Evolutionary conservation across 2,329 filamentous ascomycete genomes (phyloP).

Genomic region (Cladosporium velox): DNA sequence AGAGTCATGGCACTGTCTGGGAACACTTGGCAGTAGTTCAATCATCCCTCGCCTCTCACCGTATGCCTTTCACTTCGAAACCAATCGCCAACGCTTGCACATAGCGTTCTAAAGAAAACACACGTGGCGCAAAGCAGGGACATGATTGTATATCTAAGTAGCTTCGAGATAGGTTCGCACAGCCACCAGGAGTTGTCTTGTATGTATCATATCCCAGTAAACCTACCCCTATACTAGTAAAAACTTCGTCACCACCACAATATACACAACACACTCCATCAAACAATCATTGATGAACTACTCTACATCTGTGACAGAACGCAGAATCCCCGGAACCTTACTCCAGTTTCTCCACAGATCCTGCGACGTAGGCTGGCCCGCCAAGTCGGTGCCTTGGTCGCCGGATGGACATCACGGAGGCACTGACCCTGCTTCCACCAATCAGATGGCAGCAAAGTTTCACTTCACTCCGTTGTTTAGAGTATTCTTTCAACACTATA

Average conservation of each 20-base stretch:
- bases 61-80: neutral
- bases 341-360: slow-evolving; percentile 12
- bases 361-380: neutral
- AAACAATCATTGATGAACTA: neutral
- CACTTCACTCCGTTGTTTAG: neutral
- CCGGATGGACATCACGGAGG: neutral
- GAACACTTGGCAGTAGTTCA: neutral
- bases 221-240: neutral
- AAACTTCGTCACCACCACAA: neutral
- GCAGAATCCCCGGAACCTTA: neutral
- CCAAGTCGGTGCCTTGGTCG: neutral
- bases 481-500: neutral
- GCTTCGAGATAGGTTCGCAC: neutral
- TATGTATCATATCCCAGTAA: neutral
- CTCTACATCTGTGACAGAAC: neutral
- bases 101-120: neutral
- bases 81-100: neutral
- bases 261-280: neutral
- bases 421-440: neutral
- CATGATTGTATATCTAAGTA: neutral
- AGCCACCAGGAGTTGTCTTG: neutral
- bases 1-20: neutral
- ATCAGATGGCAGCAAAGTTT: neutral
- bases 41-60: neutral
- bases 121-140: neutral